Evolutionary conservation across 73 alveolate genomes (phyloP).

Genomic region (Paramecium primaurelia): DNA sequence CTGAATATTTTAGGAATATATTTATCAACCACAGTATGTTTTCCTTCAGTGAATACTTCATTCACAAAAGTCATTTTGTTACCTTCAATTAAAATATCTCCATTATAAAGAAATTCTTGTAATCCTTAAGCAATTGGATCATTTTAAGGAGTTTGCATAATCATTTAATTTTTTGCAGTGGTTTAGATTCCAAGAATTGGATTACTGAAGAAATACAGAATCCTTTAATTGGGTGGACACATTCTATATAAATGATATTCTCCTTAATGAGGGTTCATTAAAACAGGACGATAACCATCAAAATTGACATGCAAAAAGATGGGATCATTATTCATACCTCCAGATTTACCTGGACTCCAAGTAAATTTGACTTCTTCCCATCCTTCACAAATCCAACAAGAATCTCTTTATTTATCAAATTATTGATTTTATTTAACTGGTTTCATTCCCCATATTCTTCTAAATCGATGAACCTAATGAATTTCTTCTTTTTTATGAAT

Average conservation of each 20-base stretch:
- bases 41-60: conserved; percentile 30
- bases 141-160: conserved; percentile 26
- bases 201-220: conserved; percentile 45
- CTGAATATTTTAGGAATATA: conserved; percentile 29
- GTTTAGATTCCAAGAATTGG: conserved; percentile 45
- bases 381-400: conserved; percentile 64
- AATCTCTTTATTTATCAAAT: conserved; percentile 4
- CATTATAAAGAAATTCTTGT: conserved; percentile 36
- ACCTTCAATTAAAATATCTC: conserved; percentile 31
- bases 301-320: conserved; percentile 52
- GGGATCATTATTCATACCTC: conserved; percentile 46
- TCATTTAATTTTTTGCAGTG: conserved; percentile 20
- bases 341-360: conserved; percentile 52
- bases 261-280: conserved; percentile 40
- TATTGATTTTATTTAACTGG: conserved; percentile 9
- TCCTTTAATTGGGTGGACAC: conserved; percentile 58
- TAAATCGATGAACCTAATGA: neutral
- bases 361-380: conserved; percentile 59
- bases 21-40: neutral
- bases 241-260: conserved; percentile 48
- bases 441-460: conserved; percentile 24
- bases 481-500: neutral
- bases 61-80: conserved; percentile 40
- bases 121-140: neutral
- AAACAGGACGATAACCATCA: conserved; percentile 53